Percentiles rank a stretch among this genome's conserved stretches.
Conservation (phyloP, 495 filamentous ascomycete species). For the Pyronema domesticum region DNA sequence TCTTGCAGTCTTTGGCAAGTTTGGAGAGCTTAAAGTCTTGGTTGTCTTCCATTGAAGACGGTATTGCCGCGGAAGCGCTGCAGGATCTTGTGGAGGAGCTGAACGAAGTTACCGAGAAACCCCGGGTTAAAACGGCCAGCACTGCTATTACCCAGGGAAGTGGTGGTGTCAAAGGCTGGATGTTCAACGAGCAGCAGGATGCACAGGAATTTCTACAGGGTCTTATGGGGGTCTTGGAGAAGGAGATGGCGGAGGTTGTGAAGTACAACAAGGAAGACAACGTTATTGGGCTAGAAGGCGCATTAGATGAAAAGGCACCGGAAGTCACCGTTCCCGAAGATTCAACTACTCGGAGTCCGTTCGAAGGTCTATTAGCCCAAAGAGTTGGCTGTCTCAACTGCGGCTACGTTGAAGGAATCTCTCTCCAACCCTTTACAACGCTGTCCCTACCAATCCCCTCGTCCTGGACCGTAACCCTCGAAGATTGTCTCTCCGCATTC, state of each 20-base stretch:
- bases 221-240: slow-evolving; percentile 69
- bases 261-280: neutral
- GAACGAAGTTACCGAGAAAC: slow-evolving; percentile 1
- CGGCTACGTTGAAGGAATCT: slow-evolving; percentile 69
- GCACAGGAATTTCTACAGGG: slow-evolving; percentile 96
- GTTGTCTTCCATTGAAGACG: slow-evolving; percentile 12
- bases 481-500: slow-evolving; percentile 67
- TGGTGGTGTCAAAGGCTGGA: slow-evolving; percentile 10
- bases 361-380: slow-evolving; percentile 79
- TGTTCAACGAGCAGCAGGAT: slow-evolving; percentile 61
- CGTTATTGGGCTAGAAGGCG: slow-evolving; percentile 10
- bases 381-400: slow-evolving; percentile 76
- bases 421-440: slow-evolving; percentile 83
- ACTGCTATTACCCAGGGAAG: neutral
- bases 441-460: slow-evolving; percentile 57
- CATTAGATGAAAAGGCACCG: slow-evolving; percentile 11
- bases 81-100: slow-evolving; percentile 14
- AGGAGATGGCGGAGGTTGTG: slow-evolving; percentile 41
- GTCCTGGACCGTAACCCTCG: slow-evolving; percentile 36
- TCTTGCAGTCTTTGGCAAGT: slow-evolving; percentile 62
- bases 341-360: slow-evolving; percentile 38
- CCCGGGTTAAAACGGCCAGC: neutral
- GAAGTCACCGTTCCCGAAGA: slow-evolving; percentile 5
- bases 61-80: neutral
- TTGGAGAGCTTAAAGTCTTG: slow-evolving; percentile 30